A percentile compares a stretch with the other conserved stretches of the same genome.
Evolutionary conservation across 1,139 yeast genomes (phyloP).

Genomic region (Hansenula sp.): DNA sequence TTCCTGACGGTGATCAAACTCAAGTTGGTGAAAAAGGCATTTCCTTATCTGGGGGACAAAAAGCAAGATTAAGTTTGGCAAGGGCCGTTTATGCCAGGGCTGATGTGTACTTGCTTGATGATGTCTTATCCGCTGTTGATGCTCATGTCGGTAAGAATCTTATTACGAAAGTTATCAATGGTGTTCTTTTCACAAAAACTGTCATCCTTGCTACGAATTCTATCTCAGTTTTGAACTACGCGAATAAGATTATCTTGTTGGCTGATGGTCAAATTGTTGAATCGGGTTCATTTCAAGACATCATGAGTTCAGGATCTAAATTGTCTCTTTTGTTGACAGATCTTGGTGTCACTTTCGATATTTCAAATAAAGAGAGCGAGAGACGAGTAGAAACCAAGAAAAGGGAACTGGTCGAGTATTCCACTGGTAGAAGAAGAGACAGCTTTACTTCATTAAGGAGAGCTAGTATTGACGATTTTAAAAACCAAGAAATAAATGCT

Average conservation of each 20-base stretch:
- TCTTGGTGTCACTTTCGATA: constrained; percentile 37
- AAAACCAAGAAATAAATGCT: constrained; percentile 25
- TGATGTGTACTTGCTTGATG: constrained; percentile 77
- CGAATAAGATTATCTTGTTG: constrained; percentile 58
- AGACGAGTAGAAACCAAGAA: too few relatives aligned
- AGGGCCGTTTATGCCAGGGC: constrained; percentile 86
- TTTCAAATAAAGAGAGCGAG: constrained; percentile 15
- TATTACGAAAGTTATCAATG: constrained; percentile 58
- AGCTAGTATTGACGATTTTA: constrained; percentile 57
- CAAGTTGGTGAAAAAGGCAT: constrained; percentile 91
- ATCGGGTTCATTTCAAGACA: constrained; percentile 52
- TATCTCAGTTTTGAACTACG: constrained; percentile 66
- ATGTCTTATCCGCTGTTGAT: constrained; percentile 79
- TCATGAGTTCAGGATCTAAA: constrained; percentile 41
- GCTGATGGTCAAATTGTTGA: constrained; percentile 59
- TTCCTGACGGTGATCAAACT: constrained; percentile 82
- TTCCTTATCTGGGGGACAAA: constrained; percentile 87
- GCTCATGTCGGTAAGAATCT: constrained; percentile 77
- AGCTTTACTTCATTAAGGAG: constrained; percentile 45
- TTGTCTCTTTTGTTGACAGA: constrained; percentile 52
- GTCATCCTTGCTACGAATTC: constrained; percentile 78
- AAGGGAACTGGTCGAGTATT: too few relatives aligned
- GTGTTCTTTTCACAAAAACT: constrained; percentile 68
- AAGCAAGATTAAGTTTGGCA: constrained; percentile 81
- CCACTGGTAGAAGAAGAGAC: constrained; percentile 39